phyloP scores from a whole-genome alignment of 1,139 yeast genomes.

The Waltiozyma sp. region DNA sequence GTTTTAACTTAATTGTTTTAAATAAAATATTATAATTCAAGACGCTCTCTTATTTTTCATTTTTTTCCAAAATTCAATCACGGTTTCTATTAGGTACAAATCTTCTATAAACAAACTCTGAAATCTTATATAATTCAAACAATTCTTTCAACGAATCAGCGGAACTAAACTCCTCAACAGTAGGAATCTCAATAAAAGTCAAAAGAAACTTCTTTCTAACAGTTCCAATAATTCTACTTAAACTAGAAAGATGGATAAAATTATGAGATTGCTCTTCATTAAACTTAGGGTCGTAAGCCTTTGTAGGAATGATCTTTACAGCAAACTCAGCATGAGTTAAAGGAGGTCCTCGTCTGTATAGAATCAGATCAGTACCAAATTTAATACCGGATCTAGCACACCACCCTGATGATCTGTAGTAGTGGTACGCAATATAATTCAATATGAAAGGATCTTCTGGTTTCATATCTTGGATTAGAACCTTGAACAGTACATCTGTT shows the following conservation, averaged over 20 bases:
- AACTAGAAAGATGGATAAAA: conserved; percentile 57
- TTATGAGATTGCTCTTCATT: conserved; percentile 20
- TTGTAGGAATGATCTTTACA: conserved; percentile 35
- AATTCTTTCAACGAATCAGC: conserved; percentile 23
- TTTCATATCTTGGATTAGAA: conserved; percentile 16
- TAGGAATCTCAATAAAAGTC: conserved; percentile 50
- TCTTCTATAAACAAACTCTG: conserved; percentile 60
- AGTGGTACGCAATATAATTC: conserved; percentile 71
- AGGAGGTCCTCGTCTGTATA: conserved; percentile 90
- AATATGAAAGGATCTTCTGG: conserved; percentile 34
- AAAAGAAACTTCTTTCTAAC: conserved; percentile 73
- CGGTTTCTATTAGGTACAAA: conserved; percentile 83
- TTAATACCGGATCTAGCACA: conserved; percentile 87
- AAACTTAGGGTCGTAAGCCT: conserved; percentile 19
- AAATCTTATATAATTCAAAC: conserved; percentile 34
- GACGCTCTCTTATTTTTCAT: too few relatives aligned
- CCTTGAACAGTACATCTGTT: conserved; percentile 22
- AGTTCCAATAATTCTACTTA: conserved; percentile 75
- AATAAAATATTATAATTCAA: too few relatives aligned
- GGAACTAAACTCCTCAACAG: conserved; percentile 22
- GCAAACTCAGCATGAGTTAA: conserved; percentile 90
- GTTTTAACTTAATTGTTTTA: too few relatives aligned
- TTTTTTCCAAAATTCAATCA: conserved; percentile 38
- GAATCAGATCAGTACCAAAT: conserved; percentile 73
- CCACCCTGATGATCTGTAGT: conserved; percentile 87